Base-by-base conservation (phyloP, 169 alveolate species). In the Eimeria sp. region DNA sequence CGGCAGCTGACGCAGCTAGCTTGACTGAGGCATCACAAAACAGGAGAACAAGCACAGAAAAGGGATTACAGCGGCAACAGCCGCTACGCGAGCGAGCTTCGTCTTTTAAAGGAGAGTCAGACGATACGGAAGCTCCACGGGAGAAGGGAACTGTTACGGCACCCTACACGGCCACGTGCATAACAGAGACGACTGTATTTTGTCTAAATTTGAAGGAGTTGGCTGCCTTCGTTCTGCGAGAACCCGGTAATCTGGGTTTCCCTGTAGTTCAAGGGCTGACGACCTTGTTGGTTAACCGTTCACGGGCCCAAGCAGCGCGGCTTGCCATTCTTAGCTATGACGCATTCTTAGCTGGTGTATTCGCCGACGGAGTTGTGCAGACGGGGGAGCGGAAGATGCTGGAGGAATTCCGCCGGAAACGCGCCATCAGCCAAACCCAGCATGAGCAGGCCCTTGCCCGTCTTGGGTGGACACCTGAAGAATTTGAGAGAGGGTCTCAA, bases 191-290 rank as follows among this genome's bases (percentile, higher is more conserved):
- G 43, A 83, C 87, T 30, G 95, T 91, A 40, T 83, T 91, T 43
- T 77, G 72, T 49, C 77, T 91, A 10, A 91, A 91, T 43, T 54
- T 91, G 83, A 68, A 91, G 58, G 76, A 74, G 46, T 52, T 76
- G 66, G 95, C 95, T 13, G 71, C 83, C 30, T 77, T 80, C 33
- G 87, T 91, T 60, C 85, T 91, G 23, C 71, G 88, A 18, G 95
- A 91, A 46, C 95, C 95, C 74, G 95, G 66, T n/a, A 91, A 91
- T 76, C 54, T 91, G 56, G 95, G 90, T 13, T 91, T 91, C 85
- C 95, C 95, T n/a, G 95, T 91, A 0, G 90, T 91, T n/a, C 95
- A 91, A 52, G 95, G 95, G 37, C 95, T 91, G 77, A 64, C 95
- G 68, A 58, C 95, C 23, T 71, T 91, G 83, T 46, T 91, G 56